Evolutionary conservation across 106 monocot genomes (phyloP).

Genomic region (Apostasia ramifera): DNA sequence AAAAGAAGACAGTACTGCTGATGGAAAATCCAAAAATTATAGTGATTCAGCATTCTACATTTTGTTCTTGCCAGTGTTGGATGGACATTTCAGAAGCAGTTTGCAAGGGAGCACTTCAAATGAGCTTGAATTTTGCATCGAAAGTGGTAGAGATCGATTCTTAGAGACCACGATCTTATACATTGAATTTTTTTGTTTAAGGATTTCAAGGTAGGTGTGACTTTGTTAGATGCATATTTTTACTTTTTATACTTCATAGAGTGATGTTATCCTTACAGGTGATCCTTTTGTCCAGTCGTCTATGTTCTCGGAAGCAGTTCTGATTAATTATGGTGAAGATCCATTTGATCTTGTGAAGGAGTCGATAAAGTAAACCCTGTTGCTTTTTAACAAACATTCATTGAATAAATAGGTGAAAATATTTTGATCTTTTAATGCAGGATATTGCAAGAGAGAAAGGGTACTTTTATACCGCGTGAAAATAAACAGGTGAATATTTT

Average conservation of each 20-base stretch:
- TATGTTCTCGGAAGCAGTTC: slow-evolving; percentile 27
- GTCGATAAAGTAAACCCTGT: slow-evolving; percentile 27
- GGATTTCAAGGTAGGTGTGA: background rate
- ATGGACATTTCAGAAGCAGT: slow-evolving; percentile 39
- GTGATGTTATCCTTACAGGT: slow-evolving; percentile 9
- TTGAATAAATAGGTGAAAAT: background rate
- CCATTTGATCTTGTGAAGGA: slow-evolving; percentile 44
- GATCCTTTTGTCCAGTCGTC: slow-evolving; percentile 26
- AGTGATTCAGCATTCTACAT: slow-evolving; percentile 12
- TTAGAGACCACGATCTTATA: slow-evolving; percentile 9
- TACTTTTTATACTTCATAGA: background rate
- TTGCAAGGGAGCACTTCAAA: slow-evolving; percentile 43
- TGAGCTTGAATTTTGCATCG: slow-evolving; percentile 48
- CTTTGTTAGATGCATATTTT: background rate
- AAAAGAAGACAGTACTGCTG: background rate
- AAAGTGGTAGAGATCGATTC: slow-evolving; percentile 29
- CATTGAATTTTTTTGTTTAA: slow-evolving; percentile 6
- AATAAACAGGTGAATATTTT: slow-evolving; percentile 30
- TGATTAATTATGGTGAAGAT: slow-evolving; percentile 32
- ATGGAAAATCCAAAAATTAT: background rate
- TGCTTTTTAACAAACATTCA: background rate
- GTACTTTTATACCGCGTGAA: slow-evolving; percentile 28
- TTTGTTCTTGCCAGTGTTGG: slow-evolving; percentile 34
- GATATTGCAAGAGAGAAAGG: slow-evolving; percentile 21
- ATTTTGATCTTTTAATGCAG: slow-evolving; percentile 9